A percentile compares a stretch with the other conserved stretches of the same genome.
These are phyloP conservation scores for Pseudozyma sp. DNA, from an alignment of 1,284 basidiomycete species.

Conservation along the genomic window DNA sequence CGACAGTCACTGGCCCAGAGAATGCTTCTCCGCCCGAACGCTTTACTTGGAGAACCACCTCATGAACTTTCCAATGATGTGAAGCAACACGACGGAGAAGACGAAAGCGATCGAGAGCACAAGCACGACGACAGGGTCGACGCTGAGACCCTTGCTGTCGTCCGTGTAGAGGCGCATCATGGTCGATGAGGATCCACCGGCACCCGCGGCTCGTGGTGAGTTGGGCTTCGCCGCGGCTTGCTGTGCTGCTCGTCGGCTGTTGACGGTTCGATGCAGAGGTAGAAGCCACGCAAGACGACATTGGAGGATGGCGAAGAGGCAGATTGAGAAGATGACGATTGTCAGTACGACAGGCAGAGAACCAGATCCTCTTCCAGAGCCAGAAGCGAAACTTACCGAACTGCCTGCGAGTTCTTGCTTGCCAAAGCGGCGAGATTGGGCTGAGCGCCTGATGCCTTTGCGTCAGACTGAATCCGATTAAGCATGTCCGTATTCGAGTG, in stretches of 20 bases:
- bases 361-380: not conserved
- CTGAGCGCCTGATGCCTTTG: slow-evolving; percentile 46
- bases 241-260: slow-evolving; percentile 75
- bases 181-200: slow-evolving; percentile 94
- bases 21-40: not conserved
- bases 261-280: not conserved
- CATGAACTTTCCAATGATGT: slow-evolving; percentile 95
- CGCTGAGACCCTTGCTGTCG: slow-evolving; percentile 93
- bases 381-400: slow-evolving; percentile 28
- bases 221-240: slow-evolving; percentile 81
- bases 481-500: not conserved
- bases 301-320: too few relatives aligned
- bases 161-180: slow-evolving; percentile 97
- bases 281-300: not conserved
- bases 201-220: slow-evolving; percentile 89
- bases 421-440: slow-evolving; percentile 59
- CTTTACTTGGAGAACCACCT: slow-evolving; percentile 83
- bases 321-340: not conserved
- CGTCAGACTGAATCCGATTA: slow-evolving; percentile 29
- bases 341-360: not conserved
- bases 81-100: slow-evolving; percentile 97
- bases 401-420: slow-evolving; percentile 48
- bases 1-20: not conserved
- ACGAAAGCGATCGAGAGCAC: slow-evolving; percentile 98
- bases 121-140: slow-evolving; percentile 98